Evolutionary conservation across 768 basidiomycete genomes (phyloP).

Genomic region (Saitozyma sp.): DNA sequence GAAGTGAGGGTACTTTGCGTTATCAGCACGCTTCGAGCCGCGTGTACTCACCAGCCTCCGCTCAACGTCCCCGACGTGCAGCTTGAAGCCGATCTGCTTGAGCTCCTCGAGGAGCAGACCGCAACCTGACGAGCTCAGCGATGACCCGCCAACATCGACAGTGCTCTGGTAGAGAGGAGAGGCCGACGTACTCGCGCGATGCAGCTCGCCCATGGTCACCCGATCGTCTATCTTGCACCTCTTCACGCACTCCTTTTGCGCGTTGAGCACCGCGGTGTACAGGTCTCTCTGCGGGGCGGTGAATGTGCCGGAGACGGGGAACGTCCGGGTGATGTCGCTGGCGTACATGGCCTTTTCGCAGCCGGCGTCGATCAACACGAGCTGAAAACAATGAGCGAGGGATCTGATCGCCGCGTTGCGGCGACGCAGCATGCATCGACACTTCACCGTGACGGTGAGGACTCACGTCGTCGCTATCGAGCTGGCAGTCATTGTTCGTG

Average conservation of each 20-base stretch:
- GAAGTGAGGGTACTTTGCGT: constrained; percentile 75
- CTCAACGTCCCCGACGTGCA: constrained; percentile 66
- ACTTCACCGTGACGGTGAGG: not conserved
- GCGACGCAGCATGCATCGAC: not conserved
- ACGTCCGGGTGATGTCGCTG: constrained; percentile 84
- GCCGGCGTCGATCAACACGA: constrained; percentile 82
- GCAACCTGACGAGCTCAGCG: constrained; percentile 55
- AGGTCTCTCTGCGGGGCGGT: constrained; percentile 76
- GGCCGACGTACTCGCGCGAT: constrained; percentile 60
- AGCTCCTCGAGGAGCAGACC: constrained; percentile 69
- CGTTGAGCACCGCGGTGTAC: constrained; percentile 60
- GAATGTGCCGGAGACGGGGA: constrained; percentile 79
- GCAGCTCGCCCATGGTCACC: constrained; percentile 72
- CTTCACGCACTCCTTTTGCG: constrained; percentile 52
- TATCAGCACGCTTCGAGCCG: not conserved
- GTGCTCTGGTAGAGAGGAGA: not conserved
- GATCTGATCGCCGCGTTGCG: no score
- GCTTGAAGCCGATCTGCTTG: constrained; percentile 70
- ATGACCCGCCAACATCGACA: not conserved
- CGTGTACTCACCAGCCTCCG: constrained; percentile 57
- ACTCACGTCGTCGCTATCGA: constrained; percentile 60
- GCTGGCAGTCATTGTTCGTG: constrained; percentile 79
- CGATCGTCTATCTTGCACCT: constrained; percentile 56
- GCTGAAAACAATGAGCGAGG: constrained; percentile 22
- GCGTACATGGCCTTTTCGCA: constrained; percentile 91